A percentile compares a stretch with the other conserved stretches of the same genome.
Conservation (phyloP, 148 eudicot genomes). For the Mesembryanthemum crystallinum region DNA sequence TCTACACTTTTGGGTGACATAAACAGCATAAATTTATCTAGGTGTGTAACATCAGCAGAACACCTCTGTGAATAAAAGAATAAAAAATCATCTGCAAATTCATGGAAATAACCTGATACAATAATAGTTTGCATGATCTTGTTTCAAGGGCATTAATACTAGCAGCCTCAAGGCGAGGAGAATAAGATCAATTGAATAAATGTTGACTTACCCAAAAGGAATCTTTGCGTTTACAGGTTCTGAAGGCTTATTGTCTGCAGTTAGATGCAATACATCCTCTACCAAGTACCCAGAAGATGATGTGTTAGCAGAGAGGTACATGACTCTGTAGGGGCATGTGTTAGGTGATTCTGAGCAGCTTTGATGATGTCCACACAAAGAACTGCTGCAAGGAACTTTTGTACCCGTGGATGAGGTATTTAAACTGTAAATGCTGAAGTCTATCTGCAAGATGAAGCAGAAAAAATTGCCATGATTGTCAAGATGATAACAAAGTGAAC, state of each 20-base stretch:
- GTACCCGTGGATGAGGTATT: constrained; percentile 65
- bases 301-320: constrained; percentile 71
- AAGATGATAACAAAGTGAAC: not conserved
- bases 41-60: not conserved
- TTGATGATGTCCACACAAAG: constrained; percentile 46
- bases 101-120: too few species aligned
- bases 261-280: constrained; percentile 75
- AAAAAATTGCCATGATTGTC: not conserved
- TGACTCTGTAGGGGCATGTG: constrained; percentile 63
- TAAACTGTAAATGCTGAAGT: constrained; percentile 77
- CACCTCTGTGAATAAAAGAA: not conserved
- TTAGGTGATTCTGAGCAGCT: constrained; percentile 40
- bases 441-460: constrained; percentile 29
- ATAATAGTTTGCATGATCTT: not conserved
- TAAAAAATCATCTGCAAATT: too few species aligned
- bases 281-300: constrained; percentile 79
- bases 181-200: not conserved
- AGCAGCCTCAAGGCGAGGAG: not conserved
- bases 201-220: constrained; percentile 75
- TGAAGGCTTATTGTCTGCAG: constrained; percentile 52
- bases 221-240: constrained; percentile 53
- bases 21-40: not conserved
- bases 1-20: not conserved
- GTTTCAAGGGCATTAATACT: not conserved
- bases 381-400: constrained; percentile 67